Conservation (phyloP, 2,329 filamentous ascomycete species). For the Calonectria fujianensis region DNA sequence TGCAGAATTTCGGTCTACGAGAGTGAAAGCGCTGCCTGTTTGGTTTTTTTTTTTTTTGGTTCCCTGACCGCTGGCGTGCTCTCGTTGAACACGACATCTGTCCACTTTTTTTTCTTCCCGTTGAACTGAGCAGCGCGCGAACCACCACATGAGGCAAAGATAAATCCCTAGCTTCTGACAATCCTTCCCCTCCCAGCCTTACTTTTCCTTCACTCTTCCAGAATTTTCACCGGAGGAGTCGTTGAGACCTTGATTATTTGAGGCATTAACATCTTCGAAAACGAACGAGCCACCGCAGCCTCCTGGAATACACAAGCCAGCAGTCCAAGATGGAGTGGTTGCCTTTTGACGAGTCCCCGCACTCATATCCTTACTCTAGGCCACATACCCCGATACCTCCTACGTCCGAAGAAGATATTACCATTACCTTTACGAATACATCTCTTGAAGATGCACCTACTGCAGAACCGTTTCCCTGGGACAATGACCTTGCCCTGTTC, state of each 20-base stretch:
- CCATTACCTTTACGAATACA: background rate
- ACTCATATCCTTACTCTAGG: background rate
- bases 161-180: background rate
- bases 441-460: too few species aligned
- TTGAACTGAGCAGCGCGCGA: background rate
- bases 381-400: background rate
- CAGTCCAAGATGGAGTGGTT: background rate
- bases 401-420: background rate
- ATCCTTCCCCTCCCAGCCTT: background rate
- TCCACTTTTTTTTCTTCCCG: background rate
- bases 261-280: background rate
- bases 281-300: background rate
- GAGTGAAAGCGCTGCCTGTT: background rate
- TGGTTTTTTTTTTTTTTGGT: background rate
- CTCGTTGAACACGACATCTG: conserved; percentile 2
- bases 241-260: too few species aligned
- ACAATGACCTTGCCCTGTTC: background rate
- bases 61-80: background rate
- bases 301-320: background rate
- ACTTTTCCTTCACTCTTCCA: background rate
- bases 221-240: too few species aligned
- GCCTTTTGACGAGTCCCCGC: background rate
- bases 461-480: background rate
- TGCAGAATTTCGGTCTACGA: too few species aligned
- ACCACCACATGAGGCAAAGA: conserved; percentile 18